Percentiles rank a stretch among this genome's conserved stretches.
phyloP scores from a whole-genome alignment of 2,329 filamentous ascomycete genomes.

The Cercospora beticola region DNA sequence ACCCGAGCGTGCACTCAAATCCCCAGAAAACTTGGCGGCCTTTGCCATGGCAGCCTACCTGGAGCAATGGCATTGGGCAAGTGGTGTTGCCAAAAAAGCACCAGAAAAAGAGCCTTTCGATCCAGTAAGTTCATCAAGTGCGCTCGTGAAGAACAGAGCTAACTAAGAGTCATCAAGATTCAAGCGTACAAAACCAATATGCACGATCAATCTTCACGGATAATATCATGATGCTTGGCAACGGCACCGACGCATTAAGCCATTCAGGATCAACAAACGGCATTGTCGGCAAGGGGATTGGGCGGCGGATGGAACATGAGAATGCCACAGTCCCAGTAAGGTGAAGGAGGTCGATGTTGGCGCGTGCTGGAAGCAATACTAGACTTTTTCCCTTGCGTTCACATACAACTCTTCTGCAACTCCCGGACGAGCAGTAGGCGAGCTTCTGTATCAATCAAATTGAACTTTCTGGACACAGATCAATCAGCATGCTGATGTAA shows the following conservation, averaged over 20 bases:
- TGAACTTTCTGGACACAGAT: too few species aligned
- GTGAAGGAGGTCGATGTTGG: too few species aligned
- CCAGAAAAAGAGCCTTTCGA: not conserved
- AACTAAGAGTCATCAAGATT: not conserved
- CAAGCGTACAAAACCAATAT: not conserved
- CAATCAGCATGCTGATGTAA: too few species aligned
- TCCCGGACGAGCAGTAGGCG: too few species aligned
- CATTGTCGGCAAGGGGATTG: not conserved
- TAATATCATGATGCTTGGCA: not conserved
- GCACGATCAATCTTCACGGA: not conserved
- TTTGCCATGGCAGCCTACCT: not conserved
- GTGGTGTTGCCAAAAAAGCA: not conserved
- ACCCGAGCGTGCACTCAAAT: not conserved
- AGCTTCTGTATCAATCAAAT: too few species aligned
- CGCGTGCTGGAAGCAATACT: too few species aligned
- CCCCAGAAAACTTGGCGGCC: not conserved
- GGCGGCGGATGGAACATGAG: not conserved
- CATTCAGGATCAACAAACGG: not conserved
- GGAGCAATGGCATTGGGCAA: not conserved
- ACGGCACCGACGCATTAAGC: not conserved
- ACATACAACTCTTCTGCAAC: too few species aligned
- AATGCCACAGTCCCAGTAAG: not conserved
- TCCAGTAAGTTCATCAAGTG: not conserved
- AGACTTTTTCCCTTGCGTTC: too few species aligned
- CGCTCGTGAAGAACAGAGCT: not conserved